These are phyloP conservation scores for Lachnellula cervina DNA, from an alignment of 2,329 filamentous ascomycete species.

Conservation along the genomic window DNA sequence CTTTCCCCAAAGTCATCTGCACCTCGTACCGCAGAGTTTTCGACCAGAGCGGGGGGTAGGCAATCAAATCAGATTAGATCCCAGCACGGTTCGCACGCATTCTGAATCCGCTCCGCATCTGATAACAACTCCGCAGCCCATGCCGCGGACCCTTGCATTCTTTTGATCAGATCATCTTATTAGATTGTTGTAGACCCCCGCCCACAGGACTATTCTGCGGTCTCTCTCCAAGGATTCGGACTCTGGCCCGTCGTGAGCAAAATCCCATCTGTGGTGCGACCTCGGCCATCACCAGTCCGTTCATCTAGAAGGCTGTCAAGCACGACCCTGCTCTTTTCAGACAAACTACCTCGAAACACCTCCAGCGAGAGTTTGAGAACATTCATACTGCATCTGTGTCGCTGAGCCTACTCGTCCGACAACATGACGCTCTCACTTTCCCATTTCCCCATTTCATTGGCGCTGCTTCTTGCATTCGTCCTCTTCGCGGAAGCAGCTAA, in stretches of 20 bases:
- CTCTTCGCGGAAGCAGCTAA: constrained; percentile 35
- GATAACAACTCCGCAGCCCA: constrained; percentile 1
- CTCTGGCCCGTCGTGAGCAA: neutral
- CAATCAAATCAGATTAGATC: constrained; percentile 4
- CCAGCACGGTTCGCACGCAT: neutral
- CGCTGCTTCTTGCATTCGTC: constrained; percentile 27
- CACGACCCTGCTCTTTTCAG: neutral
- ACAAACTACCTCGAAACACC: constrained; percentile 13
- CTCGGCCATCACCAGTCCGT: constrained; percentile 4
- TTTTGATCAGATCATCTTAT: constrained; percentile 19
- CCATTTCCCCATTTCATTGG: constrained; percentile 35
- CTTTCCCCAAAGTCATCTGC: neutral
- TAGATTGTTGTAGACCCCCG: neutral
- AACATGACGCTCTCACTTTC: constrained; percentile 42
- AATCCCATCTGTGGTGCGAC: constrained; percentile 8
- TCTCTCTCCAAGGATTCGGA: neutral
- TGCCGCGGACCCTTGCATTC: neutral
- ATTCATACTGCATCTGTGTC: constrained; percentile 1
- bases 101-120: constrained; percentile 1
- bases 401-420: neutral
- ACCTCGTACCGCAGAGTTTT: neutral
- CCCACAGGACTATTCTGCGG: neutral
- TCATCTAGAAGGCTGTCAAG: constrained; percentile 1
- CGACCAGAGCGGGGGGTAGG: neutral
- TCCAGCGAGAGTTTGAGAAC: constrained; percentile 8